Evolutionary conservation across 768 basidiomycete species (phyloP).

Genomic region (Hygrocybe punicea): DNA sequence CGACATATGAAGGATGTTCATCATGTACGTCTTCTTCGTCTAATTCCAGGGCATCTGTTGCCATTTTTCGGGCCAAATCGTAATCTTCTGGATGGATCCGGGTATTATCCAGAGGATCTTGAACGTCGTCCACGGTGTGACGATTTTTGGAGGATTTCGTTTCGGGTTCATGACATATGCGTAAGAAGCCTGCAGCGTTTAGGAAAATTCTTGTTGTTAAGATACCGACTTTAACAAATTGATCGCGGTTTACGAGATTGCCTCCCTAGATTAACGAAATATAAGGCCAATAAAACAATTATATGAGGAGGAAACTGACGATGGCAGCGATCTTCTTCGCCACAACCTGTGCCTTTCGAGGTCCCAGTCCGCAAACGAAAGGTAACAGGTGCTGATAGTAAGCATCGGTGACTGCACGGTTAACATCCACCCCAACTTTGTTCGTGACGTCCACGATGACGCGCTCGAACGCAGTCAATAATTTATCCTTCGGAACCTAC

Average conservation of each 20-base stretch:
- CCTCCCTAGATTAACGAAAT: slow-evolving; percentile 61
- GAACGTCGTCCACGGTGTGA: slow-evolving; percentile 62
- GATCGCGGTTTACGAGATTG: slow-evolving; percentile 78
- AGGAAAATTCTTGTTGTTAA: slow-evolving; percentile 86
- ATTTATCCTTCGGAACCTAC: slow-evolving; percentile 85
- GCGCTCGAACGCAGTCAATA: slow-evolving; percentile 76
- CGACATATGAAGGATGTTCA: slow-evolving; percentile 86
- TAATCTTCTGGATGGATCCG: slow-evolving; percentile 98
- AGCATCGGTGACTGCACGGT: slow-evolving; percentile 80
- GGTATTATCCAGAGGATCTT: slow-evolving; percentile 91
- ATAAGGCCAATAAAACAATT: slow-evolving; percentile 3
- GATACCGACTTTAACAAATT: slow-evolving; percentile 78
- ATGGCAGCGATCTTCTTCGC: slow-evolving; percentile 74
- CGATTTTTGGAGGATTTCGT: slow-evolving; percentile 61
- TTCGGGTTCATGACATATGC: slow-evolving; percentile 73
- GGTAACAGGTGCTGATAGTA: slow-evolving; percentile 89
- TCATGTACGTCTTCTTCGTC: slow-evolving; percentile 96
- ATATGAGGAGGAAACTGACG: slow-evolving; percentile 43
- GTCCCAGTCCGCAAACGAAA: slow-evolving; percentile 90
- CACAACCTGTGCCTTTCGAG: slow-evolving; percentile 84
- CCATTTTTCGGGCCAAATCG: slow-evolving; percentile 97
- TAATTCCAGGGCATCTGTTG: slow-evolving; percentile 92
- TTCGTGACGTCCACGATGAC: slow-evolving; percentile 88
- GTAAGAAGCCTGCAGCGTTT: slow-evolving; percentile 89
- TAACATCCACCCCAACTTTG: slow-evolving; percentile 93